Evolutionary conservation across 768 basidiomycete genomes (phyloP).

Genomic region (Leccinum disarticulatum): DNA sequence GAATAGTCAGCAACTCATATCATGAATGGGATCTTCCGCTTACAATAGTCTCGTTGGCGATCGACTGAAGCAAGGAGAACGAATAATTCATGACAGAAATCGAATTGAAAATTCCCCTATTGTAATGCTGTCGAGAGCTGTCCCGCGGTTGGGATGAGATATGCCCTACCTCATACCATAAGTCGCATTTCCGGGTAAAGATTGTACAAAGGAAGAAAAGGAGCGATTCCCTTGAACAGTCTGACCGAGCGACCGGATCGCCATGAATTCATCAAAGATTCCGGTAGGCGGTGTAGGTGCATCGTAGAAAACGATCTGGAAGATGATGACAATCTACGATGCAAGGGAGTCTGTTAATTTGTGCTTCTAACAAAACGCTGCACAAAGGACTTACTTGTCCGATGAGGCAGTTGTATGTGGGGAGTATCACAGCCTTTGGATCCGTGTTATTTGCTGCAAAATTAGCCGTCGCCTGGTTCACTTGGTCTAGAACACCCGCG

Average conservation of each 20-base stretch:
- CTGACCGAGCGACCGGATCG: slow-evolving; percentile 9
- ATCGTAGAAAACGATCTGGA: slow-evolving; percentile 55
- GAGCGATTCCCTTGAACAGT: slow-evolving; percentile 10
- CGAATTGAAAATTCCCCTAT: slow-evolving; percentile 9
- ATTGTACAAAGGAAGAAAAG: slow-evolving; percentile 17
- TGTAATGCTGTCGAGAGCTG: neutral
- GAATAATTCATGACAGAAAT: slow-evolving; percentile 9
- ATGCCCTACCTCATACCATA: slow-evolving; percentile 3
- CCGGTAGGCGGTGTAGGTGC: slow-evolving; percentile 30
- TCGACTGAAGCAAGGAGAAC: slow-evolving; percentile 15
- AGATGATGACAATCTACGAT: neutral
- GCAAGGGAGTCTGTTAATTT: neutral
- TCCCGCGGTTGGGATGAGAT: neutral
- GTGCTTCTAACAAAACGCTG: neutral
- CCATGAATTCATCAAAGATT: slow-evolving; percentile 27
- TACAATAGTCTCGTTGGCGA: slow-evolving; percentile 18
- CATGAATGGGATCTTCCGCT: neutral
- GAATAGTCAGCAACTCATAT: neutral
- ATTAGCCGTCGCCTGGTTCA: slow-evolving; percentile 20
- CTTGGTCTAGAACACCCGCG: slow-evolving; percentile 5
- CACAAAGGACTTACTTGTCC: neutral
- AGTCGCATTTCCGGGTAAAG: neutral
- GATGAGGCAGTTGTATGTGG: slow-evolving; percentile 37
- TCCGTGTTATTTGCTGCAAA: slow-evolving; percentile 21
- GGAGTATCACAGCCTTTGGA: slow-evolving; percentile 37